phyloP scores from a whole-genome alignment of 345 rosid genomes.

The Odontarrhena argentea region DNA sequence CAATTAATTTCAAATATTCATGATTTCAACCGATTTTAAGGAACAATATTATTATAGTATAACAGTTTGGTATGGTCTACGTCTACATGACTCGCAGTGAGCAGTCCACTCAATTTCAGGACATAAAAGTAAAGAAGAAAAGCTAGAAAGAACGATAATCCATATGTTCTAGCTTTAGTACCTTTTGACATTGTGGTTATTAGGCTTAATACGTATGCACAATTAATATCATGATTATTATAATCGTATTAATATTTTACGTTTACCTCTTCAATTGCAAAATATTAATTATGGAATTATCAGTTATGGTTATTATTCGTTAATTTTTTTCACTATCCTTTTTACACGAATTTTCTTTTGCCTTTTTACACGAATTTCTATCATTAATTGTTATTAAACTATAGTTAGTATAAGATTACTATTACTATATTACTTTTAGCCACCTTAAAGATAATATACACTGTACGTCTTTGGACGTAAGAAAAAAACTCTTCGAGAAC shows the following conservation, averaged over 20 bases:
- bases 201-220: not conserved
- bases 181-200: not conserved
- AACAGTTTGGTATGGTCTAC: slow-evolving; percentile 22
- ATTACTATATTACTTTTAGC: not conserved
- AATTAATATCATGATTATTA: too few relatives aligned
- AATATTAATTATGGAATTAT: too few relatives aligned
- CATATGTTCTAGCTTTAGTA: not conserved
- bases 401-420: not conserved
- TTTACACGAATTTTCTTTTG: too few relatives aligned
- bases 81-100: slow-evolving; percentile 3
- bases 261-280: too few relatives aligned
- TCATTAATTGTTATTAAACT: too few relatives aligned
- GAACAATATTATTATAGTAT: slow-evolving; percentile 30
- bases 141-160: not conserved
- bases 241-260: too few relatives aligned
- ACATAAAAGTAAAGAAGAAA: not conserved
- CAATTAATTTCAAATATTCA: slow-evolving; percentile 13
- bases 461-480: not conserved
- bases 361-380: too few relatives aligned
- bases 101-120: slow-evolving; percentile 13
- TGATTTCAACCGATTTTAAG: slow-evolving; percentile 19
- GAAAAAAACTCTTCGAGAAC: not conserved
- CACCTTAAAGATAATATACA: not conserved
- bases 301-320: too few relatives aligned
- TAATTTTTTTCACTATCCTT: too few relatives aligned